Conservation (phyloP, 768 basidiomycete genomes). For the Amanita inopinata region DNA sequence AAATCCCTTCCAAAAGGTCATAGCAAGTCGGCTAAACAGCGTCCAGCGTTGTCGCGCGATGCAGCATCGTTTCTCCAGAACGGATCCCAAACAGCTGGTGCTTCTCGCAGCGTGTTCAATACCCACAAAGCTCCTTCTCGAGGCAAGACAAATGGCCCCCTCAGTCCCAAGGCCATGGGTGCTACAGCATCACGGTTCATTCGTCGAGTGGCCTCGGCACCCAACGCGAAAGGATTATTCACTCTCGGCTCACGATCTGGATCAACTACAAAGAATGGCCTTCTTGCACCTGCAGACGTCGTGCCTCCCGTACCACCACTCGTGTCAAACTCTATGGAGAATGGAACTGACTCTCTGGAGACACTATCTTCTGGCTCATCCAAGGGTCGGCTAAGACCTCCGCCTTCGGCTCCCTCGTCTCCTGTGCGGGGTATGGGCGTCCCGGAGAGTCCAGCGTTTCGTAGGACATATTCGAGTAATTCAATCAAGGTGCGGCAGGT, state of each 20-base stretch:
- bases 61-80: constrained; percentile 18
- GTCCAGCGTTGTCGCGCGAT: constrained; percentile 18
- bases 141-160: constrained; percentile 39
- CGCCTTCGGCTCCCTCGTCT: constrained; percentile 16
- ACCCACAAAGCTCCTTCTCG: constrained; percentile 27
- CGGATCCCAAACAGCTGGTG: constrained; percentile 33
- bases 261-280: constrained; percentile 63
- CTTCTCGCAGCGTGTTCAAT: constrained; percentile 37
- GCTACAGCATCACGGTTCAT: constrained; percentile 82
- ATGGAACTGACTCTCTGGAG: constrained; percentile 65
- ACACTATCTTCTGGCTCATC: constrained; percentile 74
- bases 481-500: constrained; percentile 92
- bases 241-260: constrained; percentile 45
- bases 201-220: constrained; percentile 91
- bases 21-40: constrained; percentile 35
- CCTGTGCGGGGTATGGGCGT: constrained; percentile 30
- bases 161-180: constrained; percentile 61
- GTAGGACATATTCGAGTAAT: constrained; percentile 94
- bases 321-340: constrained; percentile 39
- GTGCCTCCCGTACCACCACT: constrained; percentile 47
- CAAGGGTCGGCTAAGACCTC: constrained; percentile 31
- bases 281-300: constrained; percentile 60
- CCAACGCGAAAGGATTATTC: constrained; percentile 91
- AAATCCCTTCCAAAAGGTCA: constrained; percentile 1
- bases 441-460: constrained; percentile 58